Base-by-base conservation (phyloP, 2,329 filamentous ascomycete genomes). In the Diaporthe ilicicola region DNA sequence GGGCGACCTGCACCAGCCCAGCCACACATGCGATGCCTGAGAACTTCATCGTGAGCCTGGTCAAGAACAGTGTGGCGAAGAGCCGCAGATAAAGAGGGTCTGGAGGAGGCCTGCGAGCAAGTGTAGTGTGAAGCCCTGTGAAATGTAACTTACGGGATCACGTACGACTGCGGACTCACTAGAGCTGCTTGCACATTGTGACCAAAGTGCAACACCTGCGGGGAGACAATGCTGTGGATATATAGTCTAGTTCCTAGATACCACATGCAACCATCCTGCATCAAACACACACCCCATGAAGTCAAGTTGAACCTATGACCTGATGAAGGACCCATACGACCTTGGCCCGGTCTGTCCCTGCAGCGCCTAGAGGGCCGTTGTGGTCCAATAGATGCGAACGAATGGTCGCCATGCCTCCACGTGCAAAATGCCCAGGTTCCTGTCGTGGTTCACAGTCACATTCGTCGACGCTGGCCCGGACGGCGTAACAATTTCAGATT, bases 381-480 rank as follows among this genome's bases (percentile, higher is more conserved):
- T 62, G 27, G 17, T n/a, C 59, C 59, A 62, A 62, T 62, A 37
- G 56, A 62, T 48, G 56, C 19, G 27, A 2, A n/a, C n/a, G n/a
- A n/a, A n/a, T n/a, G n/a, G n/a, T 27, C n/a, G 56, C 56, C 56
- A 62, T 48, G 59, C 59, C 59, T 42, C 59, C 59, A 62, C 59
- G 59, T 62, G 59, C 59, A 3, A 37, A 4, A 62, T 62, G 42
- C 59, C 42, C 59, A 48, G 42, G 59, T 62, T 62, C 59, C 59
- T 48, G 59, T 62, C 59, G 42, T 44, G 59, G 32, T 62, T 62
- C 34, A 48, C 42, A 24, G 59, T 62, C 42, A 24, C 42, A 62
- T 44, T 34, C 42, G 7, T n/a, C 5, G 44, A 17, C 10, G 42
- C 24, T 22, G 15, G 39, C 29, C 32, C 54, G 7, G 48, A 59